A percentile compares a stretch with the other conserved stretches of the same genome.
Conservation (phyloP, 23 red algal species). For the Gracilariopsis chorda region DNA sequence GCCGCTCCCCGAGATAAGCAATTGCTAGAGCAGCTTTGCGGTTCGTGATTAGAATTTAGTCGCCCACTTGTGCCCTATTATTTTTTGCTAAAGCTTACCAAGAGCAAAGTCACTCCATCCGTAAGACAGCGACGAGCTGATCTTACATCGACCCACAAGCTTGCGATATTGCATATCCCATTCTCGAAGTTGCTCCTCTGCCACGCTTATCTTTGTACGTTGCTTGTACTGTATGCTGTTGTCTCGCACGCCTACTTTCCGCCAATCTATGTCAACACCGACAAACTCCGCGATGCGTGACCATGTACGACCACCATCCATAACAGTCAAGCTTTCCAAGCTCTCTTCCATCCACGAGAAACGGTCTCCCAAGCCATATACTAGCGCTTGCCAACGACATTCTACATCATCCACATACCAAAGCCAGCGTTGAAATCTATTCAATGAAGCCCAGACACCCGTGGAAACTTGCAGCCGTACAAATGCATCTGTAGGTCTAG, state of each 20-base stretch:
- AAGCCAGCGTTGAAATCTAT: slow-evolving; percentile 75
- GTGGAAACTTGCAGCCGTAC: slow-evolving; percentile 12
- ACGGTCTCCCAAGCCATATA: not conserved
- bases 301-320: slow-evolving; percentile 35
- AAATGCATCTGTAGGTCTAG: slow-evolving; percentile 8
- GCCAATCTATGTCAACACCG: slow-evolving; percentile 28
- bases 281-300: slow-evolving; percentile 43
- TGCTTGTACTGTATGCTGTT: slow-evolving; percentile 64
- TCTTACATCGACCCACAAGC: slow-evolving; percentile 3
- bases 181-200: slow-evolving; percentile 20
- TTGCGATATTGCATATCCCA: slow-evolving; percentile 61
- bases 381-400: slow-evolving; percentile 64
- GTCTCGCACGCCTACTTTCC: not conserved
- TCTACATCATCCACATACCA: slow-evolving; percentile 84
- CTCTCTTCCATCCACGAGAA: slow-evolving; percentile 42
- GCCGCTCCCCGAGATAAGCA: not conserved
- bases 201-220: slow-evolving; percentile 20
- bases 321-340: slow-evolving; percentile 22
- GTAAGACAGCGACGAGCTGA: not conserved
- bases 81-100: not conserved
- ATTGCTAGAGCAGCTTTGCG: not conserved
- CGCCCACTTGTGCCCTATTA: no score
- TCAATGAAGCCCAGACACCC: slow-evolving; percentile 24
- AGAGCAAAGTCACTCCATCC: not conserved
- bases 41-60: not conserved